Base-by-base conservation (phyloP, 148 eudicot species). In the Agrostemma githago region DNA sequence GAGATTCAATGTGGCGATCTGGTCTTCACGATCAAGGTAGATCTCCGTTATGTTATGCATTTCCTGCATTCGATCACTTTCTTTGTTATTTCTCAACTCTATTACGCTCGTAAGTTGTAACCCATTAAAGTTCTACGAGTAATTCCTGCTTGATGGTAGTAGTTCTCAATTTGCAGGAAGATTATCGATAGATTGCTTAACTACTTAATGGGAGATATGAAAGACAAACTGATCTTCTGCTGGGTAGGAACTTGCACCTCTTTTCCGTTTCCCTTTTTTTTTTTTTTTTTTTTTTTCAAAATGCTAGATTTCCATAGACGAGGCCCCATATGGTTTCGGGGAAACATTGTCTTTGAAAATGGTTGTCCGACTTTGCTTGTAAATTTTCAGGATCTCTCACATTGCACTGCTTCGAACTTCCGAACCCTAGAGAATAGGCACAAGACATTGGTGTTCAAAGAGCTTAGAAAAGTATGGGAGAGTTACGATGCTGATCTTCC, bases 1-100 rank as follows among this genome's bases (percentile, higher is more conserved):
- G 82, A 90, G 84, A 73, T 95, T 95, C 72, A 80, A 90, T 62
- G 92, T 95, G 39, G 99, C 87, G 7, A 84, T 95, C 71, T 92
- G 97, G 99, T 92, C 99, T 61, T 95, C 99, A 66, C 87, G 97
- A 86, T 77, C 90, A 40, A 89, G 82, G 98, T 92, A 89, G 40
- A 70, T 72, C 58, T 76, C 71, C 34, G 34, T 14, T 77, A 51
- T 37, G 15, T 14, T 77, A 51, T 37, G 15, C 41, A 59, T 26
- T n/a, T 7, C 11, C 21, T 76, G 41, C 17, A 10, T 39, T 72
- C n/a, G n/a, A n/a, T n/a, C 41, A 65, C 72, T 38, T 20, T 54
- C 46, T 51, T 39, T 66, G 46, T 15, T 67, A 17, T 11, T 74
- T 77, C 38, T 66, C 43, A 42, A 42, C 10, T 26, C 48, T 60